Percentiles rank a stretch among this genome's conserved stretches.
phyloP scores from a whole-genome alignment of 345 rosid species.

The Moricandia arvensis region DNA sequence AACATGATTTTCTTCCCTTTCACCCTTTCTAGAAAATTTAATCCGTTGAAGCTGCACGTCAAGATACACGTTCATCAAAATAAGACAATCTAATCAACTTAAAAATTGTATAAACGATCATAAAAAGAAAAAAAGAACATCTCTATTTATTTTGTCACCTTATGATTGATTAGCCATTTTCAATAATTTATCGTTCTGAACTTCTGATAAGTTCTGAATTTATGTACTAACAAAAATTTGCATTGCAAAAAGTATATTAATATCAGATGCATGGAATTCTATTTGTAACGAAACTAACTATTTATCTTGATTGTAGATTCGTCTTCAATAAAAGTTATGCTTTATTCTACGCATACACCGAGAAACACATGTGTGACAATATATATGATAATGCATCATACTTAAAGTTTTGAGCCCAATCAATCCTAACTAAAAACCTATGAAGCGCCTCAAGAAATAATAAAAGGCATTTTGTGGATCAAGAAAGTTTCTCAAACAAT shows the following conservation, averaged over 20 bases:
- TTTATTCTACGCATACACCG: neutral
- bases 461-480: neutral
- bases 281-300: neutral
- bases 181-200: neutral
- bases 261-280: neutral
- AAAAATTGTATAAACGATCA: neutral
- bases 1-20: constrained; percentile 69
- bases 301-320: neutral
- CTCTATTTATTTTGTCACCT: neutral
- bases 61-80: constrained; percentile 6
- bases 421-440: neutral
- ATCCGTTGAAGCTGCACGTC: constrained; percentile 53
- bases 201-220: neutral
- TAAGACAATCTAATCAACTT: neutral
- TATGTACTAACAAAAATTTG: neutral
- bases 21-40: constrained; percentile 45
- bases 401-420: neutral
- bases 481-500: neutral
- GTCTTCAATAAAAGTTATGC: neutral
- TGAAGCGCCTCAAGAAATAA: neutral
- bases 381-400: neutral
- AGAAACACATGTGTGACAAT: neutral
- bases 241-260: neutral
- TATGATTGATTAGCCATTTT: neutral
- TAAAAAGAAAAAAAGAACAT: neutral